Percentiles rank a stretch among this genome's conserved stretches.
phyloP scores from a whole-genome alignment of 2,329 filamentous ascomycete genomes.

The Trichoderma atrobrunneum region DNA sequence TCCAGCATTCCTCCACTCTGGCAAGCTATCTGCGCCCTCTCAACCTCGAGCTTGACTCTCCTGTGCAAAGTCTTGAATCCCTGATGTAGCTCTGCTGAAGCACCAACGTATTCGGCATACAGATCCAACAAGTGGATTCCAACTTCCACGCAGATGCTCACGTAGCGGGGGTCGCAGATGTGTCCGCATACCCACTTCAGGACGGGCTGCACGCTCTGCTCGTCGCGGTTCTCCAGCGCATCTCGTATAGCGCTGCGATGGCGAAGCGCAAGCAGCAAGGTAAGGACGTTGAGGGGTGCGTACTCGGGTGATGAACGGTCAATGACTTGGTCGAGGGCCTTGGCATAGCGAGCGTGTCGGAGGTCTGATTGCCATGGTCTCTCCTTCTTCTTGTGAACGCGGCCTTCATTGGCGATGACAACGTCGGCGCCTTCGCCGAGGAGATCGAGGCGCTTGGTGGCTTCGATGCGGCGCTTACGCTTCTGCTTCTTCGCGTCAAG shows the following conservation, averaged over 20 bases:
- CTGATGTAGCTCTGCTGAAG: constrained; percentile 68
- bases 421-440: constrained; percentile 84
- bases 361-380: constrained; percentile 78
- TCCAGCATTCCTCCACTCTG: constrained; percentile 87
- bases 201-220: constrained; percentile 75
- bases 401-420: constrained; percentile 72
- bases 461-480: constrained; percentile 57
- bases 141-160: constrained; percentile 78
- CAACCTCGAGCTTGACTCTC: constrained; percentile 72
- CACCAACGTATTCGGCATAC: constrained; percentile 76
- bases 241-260: constrained; percentile 82
- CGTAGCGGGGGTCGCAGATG: constrained; percentile 78
- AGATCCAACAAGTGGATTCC: constrained; percentile 80
- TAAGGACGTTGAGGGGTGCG: constrained; percentile 63
- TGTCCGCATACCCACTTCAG: constrained; percentile 79
- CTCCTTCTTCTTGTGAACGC: constrained; percentile 54
- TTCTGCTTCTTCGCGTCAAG: constrained; percentile 71
- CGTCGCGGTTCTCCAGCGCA: constrained; percentile 77
- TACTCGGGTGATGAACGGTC: constrained; percentile 50
- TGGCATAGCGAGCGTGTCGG: constrained; percentile 71
- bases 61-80: constrained; percentile 67
- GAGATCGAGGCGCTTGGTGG: constrained; percentile 64
- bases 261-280: constrained; percentile 76
- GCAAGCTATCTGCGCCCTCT: constrained; percentile 78
- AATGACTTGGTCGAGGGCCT: constrained; percentile 77